Evolutionary conservation across 805 yeast genomes (phyloP).

Genomic region (Candida hispaniensis): DNA sequence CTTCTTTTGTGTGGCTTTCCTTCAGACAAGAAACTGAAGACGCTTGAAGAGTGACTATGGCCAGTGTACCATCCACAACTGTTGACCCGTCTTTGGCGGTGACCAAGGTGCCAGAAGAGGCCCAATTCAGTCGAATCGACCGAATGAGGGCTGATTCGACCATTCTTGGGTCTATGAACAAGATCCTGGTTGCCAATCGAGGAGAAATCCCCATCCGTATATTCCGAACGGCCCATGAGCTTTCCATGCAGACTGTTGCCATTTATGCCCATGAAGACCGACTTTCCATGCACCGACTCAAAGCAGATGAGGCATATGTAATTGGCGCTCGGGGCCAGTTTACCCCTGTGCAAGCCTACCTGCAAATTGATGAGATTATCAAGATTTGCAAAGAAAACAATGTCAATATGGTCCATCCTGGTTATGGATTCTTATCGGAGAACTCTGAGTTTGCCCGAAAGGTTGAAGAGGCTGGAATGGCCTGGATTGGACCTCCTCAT

Average conservation of each 20-base stretch:
- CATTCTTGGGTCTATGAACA: slow-evolving; percentile 43
- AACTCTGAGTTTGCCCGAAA: slow-evolving; percentile 88
- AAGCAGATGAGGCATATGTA: slow-evolving; percentile 88
- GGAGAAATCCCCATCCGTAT: slow-evolving; percentile 38
- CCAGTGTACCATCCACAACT: slow-evolving; percentile 15
- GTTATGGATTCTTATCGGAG: slow-evolving; percentile 84
- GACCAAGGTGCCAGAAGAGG: slow-evolving; percentile 14
- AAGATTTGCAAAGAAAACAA: slow-evolving; percentile 65
- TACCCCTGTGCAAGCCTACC: slow-evolving; percentile 92
- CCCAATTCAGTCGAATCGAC: slow-evolving; percentile 22
- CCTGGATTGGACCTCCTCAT: slow-evolving; percentile 92
- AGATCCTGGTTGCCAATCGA: slow-evolving; percentile 35
- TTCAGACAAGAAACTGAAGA: too few relatives aligned
- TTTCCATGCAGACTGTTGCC: slow-evolving; percentile 95
- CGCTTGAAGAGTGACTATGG: too few relatives aligned
- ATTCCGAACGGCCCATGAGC: slow-evolving; percentile 94
- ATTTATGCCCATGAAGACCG: slow-evolving; percentile 94
- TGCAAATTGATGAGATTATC: slow-evolving; percentile 91
- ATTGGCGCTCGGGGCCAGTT: slow-evolving; percentile 82
- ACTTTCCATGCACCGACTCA: slow-evolving; percentile 86
- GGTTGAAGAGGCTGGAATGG: slow-evolving; percentile 81
- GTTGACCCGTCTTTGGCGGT: slow-evolving; percentile 15
- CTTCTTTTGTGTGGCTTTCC: too few relatives aligned
- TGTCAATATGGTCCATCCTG: slow-evolving; percentile 86
- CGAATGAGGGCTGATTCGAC: slow-evolving; percentile 31